These are phyloP conservation scores for Euclidium syriacum DNA, from an alignment of 345 rosid species.

Conservation along the genomic window DNA sequence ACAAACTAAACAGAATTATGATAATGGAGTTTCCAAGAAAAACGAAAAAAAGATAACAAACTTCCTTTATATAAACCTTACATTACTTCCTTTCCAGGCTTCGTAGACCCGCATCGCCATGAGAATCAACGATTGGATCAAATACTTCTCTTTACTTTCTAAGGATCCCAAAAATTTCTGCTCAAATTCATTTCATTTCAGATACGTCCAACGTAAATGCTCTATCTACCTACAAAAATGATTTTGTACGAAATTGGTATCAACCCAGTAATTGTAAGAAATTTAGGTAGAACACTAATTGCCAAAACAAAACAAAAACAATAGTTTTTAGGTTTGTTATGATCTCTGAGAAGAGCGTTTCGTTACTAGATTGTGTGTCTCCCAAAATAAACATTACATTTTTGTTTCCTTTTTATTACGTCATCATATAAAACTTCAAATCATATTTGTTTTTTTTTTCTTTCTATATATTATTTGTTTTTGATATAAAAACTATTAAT, in stretches of 20 bases:
- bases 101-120: slow-evolving; percentile 81
- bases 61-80: slow-evolving; percentile 28
- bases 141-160: slow-evolving; percentile 32
- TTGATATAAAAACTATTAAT: no score
- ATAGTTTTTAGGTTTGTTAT: background rate
- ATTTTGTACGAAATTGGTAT: background rate
- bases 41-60: background rate
- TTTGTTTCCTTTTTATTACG: background rate
- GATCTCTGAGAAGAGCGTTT: slow-evolving; percentile 3
- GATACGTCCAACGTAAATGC: background rate
- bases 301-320: background rate
- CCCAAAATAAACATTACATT: background rate
- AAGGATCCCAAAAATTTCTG: slow-evolving; percentile 29
- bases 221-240: background rate
- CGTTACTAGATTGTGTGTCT: slow-evolving; percentile 10
- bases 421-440: no score
- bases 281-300: background rate
- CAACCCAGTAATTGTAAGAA: background rate
- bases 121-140: slow-evolving; percentile 10
- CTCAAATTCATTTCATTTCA: slow-evolving; percentile 28
- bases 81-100: slow-evolving; percentile 87
- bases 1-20: slow-evolving; percentile 13
- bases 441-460: no score
- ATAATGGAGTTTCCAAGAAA: background rate
- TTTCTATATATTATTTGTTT: no score